Evolutionary conservation across 2,329 filamentous ascomycete species (phyloP).

Genomic region (Dothistroma pini): DNA sequence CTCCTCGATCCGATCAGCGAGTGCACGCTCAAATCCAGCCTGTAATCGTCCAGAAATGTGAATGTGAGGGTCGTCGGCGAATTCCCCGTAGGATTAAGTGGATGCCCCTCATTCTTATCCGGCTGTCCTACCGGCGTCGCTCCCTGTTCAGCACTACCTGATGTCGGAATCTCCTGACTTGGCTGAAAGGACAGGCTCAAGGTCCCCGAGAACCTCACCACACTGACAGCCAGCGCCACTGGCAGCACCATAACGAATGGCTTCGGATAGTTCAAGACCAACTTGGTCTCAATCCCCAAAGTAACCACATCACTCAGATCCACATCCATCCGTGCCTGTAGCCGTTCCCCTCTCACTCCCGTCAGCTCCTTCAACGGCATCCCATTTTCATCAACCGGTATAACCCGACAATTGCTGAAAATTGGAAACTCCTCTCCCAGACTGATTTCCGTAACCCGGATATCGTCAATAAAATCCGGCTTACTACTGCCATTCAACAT

Average conservation of each 20-base stretch:
- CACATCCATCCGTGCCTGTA: constrained; percentile 96
- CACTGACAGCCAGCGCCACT: constrained; percentile 84
- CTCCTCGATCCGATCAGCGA: constrained; percentile 77
- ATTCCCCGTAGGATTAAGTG: constrained; percentile 41
- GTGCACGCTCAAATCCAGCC: constrained; percentile 75
- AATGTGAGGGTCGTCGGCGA: constrained; percentile 79
- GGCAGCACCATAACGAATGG: constrained; percentile 83
- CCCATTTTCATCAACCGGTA: constrained; percentile 81
- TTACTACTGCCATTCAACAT: constrained; percentile 80
- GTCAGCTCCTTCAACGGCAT: constrained; percentile 45
- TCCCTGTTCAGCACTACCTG: constrained; percentile 28
- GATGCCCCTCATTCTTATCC: constrained; percentile 33
- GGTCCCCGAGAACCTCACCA: constrained; percentile 92
- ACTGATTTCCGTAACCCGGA: constrained; percentile 88
- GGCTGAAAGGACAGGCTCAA: constrained; percentile 91
- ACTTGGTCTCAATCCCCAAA: constrained; percentile 86
- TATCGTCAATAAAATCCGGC: constrained; percentile 89
- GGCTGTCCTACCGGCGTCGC: constrained; percentile 21
- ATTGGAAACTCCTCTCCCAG: constrained; percentile 97
- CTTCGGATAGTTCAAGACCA: constrained; percentile 92
- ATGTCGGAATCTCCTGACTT: constrained; percentile 39
- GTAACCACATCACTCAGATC: constrained; percentile 96
- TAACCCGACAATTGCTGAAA: constrained; percentile 95
- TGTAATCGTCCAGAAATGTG: constrained; percentile 86
- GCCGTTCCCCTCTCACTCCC: constrained; percentile 58